Evolutionary conservation across 495 filamentous ascomycete genomes (phyloP).

Genomic region (Staphylotrichum tortipilum): DNA sequence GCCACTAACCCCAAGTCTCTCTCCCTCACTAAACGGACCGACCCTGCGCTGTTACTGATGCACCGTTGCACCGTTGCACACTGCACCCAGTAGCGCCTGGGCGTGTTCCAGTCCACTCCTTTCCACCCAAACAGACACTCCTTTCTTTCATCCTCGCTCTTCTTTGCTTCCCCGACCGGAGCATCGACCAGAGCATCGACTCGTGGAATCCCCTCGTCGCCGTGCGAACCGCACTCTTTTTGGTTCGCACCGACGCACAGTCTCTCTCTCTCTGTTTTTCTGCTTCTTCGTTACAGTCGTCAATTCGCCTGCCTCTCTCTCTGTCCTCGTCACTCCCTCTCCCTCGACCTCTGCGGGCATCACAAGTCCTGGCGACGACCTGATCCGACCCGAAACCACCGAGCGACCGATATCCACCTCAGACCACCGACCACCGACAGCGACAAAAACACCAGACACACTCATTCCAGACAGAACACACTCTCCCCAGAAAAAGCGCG

Average conservation of each 20-base stretch:
- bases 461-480: background rate
- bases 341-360: background rate
- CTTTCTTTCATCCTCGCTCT: background rate
- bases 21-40: too few relatives aligned
- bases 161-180: background rate
- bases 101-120: slow-evolving; percentile 8
- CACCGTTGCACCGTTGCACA: background rate
- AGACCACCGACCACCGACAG: background rate
- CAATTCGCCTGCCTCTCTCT: too few relatives aligned
- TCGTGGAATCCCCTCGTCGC: background rate
- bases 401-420: too few relatives aligned
- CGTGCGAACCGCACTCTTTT: slow-evolving; percentile 8
- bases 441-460: background rate
- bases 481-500: too few relatives aligned
- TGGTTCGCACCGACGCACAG: background rate
- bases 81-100: background rate
- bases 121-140: slow-evolving; percentile 2
- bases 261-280: background rate
- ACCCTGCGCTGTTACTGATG: too few relatives aligned
- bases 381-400: background rate
- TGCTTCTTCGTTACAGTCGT: too few relatives aligned
- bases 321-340: too few relatives aligned
- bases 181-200: too few relatives aligned
- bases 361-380: slow-evolving; percentile 6
- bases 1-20: too few relatives aligned